Evolutionary conservation across 306 rosid genomes (phyloP), one percentile per base, ranked within the genome.

Genomic region (Leucaena leucocephala): DNA sequence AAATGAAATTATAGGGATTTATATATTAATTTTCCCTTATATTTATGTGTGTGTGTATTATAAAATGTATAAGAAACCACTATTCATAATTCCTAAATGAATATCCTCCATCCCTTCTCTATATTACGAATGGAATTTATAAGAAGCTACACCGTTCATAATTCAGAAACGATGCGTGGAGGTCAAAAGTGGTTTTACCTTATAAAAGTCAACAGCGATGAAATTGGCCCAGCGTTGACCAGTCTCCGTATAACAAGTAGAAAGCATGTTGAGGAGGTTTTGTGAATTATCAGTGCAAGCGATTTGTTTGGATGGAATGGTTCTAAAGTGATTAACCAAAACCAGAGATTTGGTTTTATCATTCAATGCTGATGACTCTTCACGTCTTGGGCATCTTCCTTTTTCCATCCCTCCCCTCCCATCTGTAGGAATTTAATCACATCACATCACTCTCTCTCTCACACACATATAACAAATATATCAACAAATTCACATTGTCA

Each of bases 171-270:
- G 27, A 16, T 14, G 15, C 4, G 19, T 19, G 62, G 34, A 2
- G 21, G 59, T 17, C 22, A 16, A 52, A 52, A 17, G 59, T 22
- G 38, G 65, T 22, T 0, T 3, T 61, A 86, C 89, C 89, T 86
- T 83, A 76, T 86, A 83, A 76, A 22, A 86, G 68, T 86, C 83
- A 63, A 86, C 87, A 4, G 89, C 87, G 64, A 83, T 83, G 66
- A 83, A 86, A 76, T 86, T 86, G 4, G 27, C 27, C 27, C 27
- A 27, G 27, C 85, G 85, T 10, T 80, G 78, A 74, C 79, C 87
- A 1, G 87, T 76, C 4, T 43, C 77, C 6, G 5, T 4, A 65
- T 77, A 71, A 65, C 87, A 86, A 27, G 85, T 74, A 8, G 75
- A 65, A 34, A 86, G 81, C 85, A 74, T 83, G 34, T 78, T 22